Evolutionary conservation across 78 protist genomes (phyloP).

Genomic region (Dictyostelium citrinum): DNA sequence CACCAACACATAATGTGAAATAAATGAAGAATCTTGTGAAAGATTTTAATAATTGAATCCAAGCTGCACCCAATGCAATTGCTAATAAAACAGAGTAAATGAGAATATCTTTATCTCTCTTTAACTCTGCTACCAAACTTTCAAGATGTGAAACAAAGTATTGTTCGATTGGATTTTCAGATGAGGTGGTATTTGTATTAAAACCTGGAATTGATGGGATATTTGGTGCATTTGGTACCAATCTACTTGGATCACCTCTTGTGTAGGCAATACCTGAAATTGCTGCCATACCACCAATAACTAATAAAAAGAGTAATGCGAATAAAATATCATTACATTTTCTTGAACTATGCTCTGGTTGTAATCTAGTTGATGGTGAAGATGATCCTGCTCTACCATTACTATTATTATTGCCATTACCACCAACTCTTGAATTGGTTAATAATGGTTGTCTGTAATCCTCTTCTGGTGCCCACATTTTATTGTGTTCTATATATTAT

Average conservation of each 20-base stretch:
- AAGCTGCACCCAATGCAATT: conserved; percentile 44
- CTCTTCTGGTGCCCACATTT: conserved; percentile 78
- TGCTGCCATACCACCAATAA: conserved; percentile 34
- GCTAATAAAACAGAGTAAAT: conserved; percentile 37
- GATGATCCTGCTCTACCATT: not conserved
- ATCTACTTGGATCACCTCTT: conserved; percentile 56
- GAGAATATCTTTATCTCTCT: conserved; percentile 48
- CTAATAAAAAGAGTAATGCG: conserved; percentile 12
- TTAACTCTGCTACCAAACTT: conserved; percentile 68
- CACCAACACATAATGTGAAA: conserved; percentile 62
- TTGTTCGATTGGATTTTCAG: conserved; percentile 13
- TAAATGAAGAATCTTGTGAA: conserved; percentile 62
- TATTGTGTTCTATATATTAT: not conserved
- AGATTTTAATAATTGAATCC: conserved; percentile 66
- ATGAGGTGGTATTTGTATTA: not conserved
- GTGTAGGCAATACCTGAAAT: conserved; percentile 36
- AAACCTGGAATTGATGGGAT: not conserved
- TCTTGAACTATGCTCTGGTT: not conserved
- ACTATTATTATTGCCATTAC: conserved; percentile 4
- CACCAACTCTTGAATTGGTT: not conserved
- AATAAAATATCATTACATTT: conserved; percentile 74
- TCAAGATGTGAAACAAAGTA: conserved; percentile 30
- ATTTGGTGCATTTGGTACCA: conserved; percentile 25
- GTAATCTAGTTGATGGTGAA: not conserved
- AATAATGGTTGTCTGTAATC: conserved; percentile 59